Base-by-base conservation (phyloP, 495 filamentous ascomycete genomes). In the Lepidopterella palustris region DNA sequence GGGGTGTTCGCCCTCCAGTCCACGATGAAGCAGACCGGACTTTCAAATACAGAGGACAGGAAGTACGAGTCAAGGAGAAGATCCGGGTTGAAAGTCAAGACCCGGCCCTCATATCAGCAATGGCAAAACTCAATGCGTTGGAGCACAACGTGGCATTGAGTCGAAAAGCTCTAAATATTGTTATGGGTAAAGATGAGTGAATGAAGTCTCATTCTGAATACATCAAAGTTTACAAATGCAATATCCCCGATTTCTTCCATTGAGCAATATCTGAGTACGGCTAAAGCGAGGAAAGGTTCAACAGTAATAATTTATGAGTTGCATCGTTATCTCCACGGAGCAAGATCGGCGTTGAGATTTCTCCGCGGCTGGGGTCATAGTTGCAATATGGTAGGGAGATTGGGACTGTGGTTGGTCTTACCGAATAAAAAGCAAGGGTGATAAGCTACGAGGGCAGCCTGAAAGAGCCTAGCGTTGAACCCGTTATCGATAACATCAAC, bases 61-160 rank as follows among this genome's bases (percentile, higher is more conserved):
- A 92, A 47, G 92, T 97, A 0, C 83, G 79, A 45, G 95, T 98
- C 20, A 84, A 81, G 61, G 93, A 97, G 66, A 96, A 96, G 71
- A 82, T 98, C 9, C 80, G 84, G 27, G 89, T 97, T 5, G 93
- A 96, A 75, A 92, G 84, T 57, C 88, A 91, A 56, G 93, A 98
- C 69, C 95, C 93, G 28, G 89, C 84, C 68, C 63, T 98, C 61
- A 82, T 98, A 74, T 83, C 86, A n/a, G 78, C 92, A 15, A 86
- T 88, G 76, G 87, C 90, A 3, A 98, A 98, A 74, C 71, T 98
- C 73, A 85, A 80, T 26, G 89, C 89, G 21, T 70, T 97, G 57
- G 86, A 90, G 53, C 84, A 92, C 67, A 82, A 82, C 55, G 77
- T 97, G 9, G 77, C 72, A 55, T 74, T 85, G 56, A 85, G 84